Conservation (phyloP, 2,329 filamentous ascomycete genomes). For the Alternaria postmessia region DNA sequence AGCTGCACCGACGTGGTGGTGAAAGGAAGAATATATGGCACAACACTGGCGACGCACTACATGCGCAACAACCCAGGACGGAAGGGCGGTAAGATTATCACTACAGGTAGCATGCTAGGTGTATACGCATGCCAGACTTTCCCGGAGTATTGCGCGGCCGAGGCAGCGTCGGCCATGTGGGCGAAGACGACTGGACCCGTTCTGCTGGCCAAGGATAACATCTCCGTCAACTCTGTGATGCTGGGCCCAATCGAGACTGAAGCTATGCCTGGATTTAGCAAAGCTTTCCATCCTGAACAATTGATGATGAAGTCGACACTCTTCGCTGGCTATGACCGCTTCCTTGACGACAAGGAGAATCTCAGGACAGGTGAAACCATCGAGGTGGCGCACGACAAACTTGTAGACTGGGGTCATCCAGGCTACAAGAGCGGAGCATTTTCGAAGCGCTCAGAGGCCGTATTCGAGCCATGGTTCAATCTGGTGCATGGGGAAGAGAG, state of each 20-base stretch:
- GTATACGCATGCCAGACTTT: slow-evolving; percentile 56
- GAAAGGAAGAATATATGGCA: slow-evolving; percentile 61
- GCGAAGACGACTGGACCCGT: slow-evolving; percentile 37
- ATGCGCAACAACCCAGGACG: slow-evolving; percentile 58
- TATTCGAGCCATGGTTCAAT: slow-evolving; percentile 59
- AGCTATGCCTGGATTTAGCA: slow-evolving; percentile 49
- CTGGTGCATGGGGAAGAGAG: slow-evolving; percentile 56
- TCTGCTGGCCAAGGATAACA: slow-evolving; percentile 53
- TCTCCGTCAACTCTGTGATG: slow-evolving; percentile 59
- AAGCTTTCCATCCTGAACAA: slow-evolving; percentile 33
- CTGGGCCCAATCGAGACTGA: slow-evolving; percentile 58
- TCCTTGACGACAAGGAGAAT: slow-evolving; percentile 53
- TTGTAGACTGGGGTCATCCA: slow-evolving; percentile 47
- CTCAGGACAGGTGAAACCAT: slow-evolving; percentile 53
- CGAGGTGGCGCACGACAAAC: slow-evolving; percentile 55
- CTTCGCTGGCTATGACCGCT: slow-evolving; percentile 55
- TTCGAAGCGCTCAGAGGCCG: slow-evolving; percentile 53
- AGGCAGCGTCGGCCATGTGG: slow-evolving; percentile 53
- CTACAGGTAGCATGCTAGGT: slow-evolving; percentile 55
- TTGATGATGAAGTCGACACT: slow-evolving; percentile 55
- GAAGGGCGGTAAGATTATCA: slow-evolving; percentile 56
- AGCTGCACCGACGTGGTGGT: slow-evolving; percentile 58
- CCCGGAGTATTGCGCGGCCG: slow-evolving; percentile 62
- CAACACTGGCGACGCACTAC: slow-evolving; percentile 60
- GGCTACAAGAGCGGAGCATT: slow-evolving; percentile 52